These are phyloP conservation scores for Sporobolomyces roseus DNA, from an alignment of 768 basidiomycete genomes.

Conservation along the genomic window DNA sequence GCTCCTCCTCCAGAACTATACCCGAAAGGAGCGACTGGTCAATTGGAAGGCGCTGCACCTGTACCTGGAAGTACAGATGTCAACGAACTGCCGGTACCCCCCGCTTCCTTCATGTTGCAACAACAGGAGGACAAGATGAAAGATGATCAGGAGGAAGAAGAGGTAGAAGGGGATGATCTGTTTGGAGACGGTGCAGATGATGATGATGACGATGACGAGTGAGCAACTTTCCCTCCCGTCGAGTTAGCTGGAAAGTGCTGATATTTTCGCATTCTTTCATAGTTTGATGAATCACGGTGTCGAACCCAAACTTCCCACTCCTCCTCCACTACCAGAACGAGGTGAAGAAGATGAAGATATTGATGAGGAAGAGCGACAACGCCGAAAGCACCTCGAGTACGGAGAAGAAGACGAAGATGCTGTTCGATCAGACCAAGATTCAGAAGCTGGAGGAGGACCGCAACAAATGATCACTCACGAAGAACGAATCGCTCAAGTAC, in stretches of 20 bases:
- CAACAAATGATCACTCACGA: constrained; percentile 34
- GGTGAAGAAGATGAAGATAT: constrained; percentile 55
- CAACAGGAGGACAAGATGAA: not conserved
- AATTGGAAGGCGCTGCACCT: constrained; percentile 17
- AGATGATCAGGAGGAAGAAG: constrained; percentile 26
- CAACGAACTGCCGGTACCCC: constrained; percentile 9
- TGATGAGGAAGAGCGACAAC: constrained; percentile 48
- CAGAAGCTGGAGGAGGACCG: not conserved
- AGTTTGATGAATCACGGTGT: constrained; percentile 1
- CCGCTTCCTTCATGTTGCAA: not conserved
- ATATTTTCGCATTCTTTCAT: not conserved
- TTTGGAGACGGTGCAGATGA: constrained; percentile 27
- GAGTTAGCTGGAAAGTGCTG: not conserved
- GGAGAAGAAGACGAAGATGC: constrained; percentile 47
- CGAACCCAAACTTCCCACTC: not conserved
- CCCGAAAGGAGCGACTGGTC: constrained; percentile 4
- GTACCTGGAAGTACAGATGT: constrained; percentile 15
- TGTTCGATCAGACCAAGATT: too few species aligned
- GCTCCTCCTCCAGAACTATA: constrained; percentile 21
- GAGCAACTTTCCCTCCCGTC: not conserved
- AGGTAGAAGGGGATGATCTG: constrained; percentile 26
- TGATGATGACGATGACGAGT: constrained; percentile 37
- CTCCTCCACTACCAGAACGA: not conserved
- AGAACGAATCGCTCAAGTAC: constrained; percentile 55
- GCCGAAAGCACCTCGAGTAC: constrained; percentile 47